phyloP scores from a whole-genome alignment of 495 filamentous ascomycete genomes.

The Daldinia bambusicola region DNA sequence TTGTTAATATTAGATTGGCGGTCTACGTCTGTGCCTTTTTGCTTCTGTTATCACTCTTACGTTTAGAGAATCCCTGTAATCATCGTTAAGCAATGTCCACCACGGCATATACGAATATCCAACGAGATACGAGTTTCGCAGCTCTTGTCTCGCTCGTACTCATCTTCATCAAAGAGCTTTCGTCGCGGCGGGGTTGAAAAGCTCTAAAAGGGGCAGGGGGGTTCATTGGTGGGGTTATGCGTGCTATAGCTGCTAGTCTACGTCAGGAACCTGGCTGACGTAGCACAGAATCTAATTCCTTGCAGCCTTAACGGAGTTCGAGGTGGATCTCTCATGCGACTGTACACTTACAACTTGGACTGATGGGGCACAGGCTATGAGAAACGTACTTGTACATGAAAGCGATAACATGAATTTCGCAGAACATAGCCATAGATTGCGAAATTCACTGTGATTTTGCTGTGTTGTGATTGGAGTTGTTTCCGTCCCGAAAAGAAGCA shows the following conservation, averaged over 20 bases:
- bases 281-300: conserved; percentile 20
- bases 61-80: conserved; percentile 2
- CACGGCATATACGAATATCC: conserved; percentile 8
- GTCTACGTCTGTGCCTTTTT: conserved; percentile 1
- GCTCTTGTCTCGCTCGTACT: conserved; percentile 7
- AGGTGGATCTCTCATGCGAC: neutral
- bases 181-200: conserved; percentile 35
- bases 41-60: conserved; percentile 34
- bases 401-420: neutral
- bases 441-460: neutral
- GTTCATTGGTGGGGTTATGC: conserved; percentile 34
- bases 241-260: conserved; percentile 28
- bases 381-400: conserved; percentile 13
- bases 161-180: conserved; percentile 15
- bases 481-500: neutral
- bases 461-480: neutral
- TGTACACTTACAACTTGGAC: neutral
- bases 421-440: neutral
- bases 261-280: conserved; percentile 35
- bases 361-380: neutral
- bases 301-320: conserved; percentile 18
- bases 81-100: neutral
- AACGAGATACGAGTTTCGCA: conserved; percentile 1
- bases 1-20: conserved; percentile 15
- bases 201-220: conserved; percentile 27